These are phyloP conservation scores for Kurtzmaniella natalensis DNA, from an alignment of 1,139 yeast species.

Conservation along the genomic window DNA sequence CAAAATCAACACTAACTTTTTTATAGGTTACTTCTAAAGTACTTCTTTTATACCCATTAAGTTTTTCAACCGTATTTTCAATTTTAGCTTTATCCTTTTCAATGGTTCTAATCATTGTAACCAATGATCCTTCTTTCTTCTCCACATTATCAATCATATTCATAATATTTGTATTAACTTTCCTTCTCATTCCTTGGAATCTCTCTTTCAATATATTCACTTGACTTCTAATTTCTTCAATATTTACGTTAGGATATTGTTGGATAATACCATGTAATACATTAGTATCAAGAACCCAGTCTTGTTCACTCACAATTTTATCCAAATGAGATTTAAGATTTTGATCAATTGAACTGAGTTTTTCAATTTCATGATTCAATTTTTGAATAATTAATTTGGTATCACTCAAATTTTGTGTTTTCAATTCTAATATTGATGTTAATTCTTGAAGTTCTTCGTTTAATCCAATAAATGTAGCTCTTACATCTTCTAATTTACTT, in stretches of 20 bases:
- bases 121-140: conserved; percentile 75
- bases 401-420: conserved; percentile 48
- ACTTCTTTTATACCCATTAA: conserved; percentile 82
- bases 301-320: conserved; percentile 50
- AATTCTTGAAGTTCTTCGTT: conserved; percentile 76
- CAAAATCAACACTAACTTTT: conserved; percentile 85
- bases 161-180: conserved; percentile 86
- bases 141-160: conserved; percentile 92
- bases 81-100: conserved; percentile 89
- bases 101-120: conserved; percentile 79
- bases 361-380: conserved; percentile 61
- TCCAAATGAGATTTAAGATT: conserved; percentile 43
- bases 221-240: conserved; percentile 59
- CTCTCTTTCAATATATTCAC: conserved; percentile 55
- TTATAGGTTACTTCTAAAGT: conserved; percentile 82
- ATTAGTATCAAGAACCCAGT: conserved; percentile 70
- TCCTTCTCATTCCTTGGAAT: conserved; percentile 72
- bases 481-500: conserved; percentile 55
- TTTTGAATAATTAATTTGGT: conserved; percentile 55
- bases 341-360: conserved; percentile 41
- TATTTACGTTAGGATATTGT: conserved; percentile 59
- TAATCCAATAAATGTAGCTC: conserved; percentile 58
- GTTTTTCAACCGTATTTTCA: conserved; percentile 78
- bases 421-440: conserved; percentile 46
- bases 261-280: conserved; percentile 50